Base-by-base conservation (phyloP, 169 alveolate genomes). In the Cryptosporidium canis region DNA sequence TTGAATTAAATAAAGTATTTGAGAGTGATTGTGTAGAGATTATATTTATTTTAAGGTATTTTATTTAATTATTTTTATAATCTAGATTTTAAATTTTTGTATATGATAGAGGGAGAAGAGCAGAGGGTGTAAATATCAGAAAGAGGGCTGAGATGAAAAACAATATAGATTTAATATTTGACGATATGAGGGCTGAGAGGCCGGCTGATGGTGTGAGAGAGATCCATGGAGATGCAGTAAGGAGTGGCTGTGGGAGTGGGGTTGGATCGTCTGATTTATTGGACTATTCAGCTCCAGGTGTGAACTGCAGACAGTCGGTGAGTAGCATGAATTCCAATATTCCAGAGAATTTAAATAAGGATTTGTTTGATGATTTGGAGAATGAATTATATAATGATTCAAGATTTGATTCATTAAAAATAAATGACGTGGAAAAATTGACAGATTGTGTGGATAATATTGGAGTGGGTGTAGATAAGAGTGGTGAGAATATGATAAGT, bases 291-390 rank as follows among this genome's bases (percentile, higher is more conserved):
- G 24, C 35, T n/a, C 24, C 63, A 51, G 12, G 24, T n/a, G 24
- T 18, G n/a, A 51, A 51, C 18, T 2, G 0, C 24, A 18, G 63
- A 51, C 63, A 51, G 18, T 51, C 63, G 24, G 35, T 51, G 24
- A 16, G 63, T n/a, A 51, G 63, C 9, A n/a, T 51, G 24, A 51
- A 51, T 51, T 51, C 63, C 1, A 18, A 65, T 65, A 1, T 37
- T 16, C 58, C 35, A 1, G 43, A 65, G 14, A 65, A 37, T 35
- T 39, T 29, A 14, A 35, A 16, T 35, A 35, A 45, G 37, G 65
- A 21, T 43, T 67, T 67, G 11, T 33, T 33, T 39, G 83, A 67
- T 67, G 56, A 45, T 18, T 31, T 67, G 27, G 83, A 67, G 12
- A 65, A 35, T 29, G 51, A 67, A 31, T 21, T 39, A 14, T 45